A percentile compares a stretch with the other conserved stretches of the same genome.
Conservation (phyloP, 495 filamentous ascomycete species). For the Sordaria brevicollis region DNA sequence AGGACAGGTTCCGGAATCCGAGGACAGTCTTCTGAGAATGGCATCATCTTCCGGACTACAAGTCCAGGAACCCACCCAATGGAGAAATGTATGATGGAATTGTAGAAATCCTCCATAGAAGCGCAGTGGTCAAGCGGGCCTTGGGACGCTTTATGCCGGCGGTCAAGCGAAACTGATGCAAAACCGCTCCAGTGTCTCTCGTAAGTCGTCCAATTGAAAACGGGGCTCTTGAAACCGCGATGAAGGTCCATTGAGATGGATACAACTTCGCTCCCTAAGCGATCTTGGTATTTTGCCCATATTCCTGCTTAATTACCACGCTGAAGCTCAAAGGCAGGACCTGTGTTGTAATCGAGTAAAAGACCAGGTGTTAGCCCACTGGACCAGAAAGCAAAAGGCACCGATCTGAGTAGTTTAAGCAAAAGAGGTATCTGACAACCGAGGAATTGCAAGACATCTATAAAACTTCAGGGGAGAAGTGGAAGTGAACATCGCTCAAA, state of each 20-base stretch:
- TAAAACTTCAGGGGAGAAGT: not conserved
- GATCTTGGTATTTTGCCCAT: not conserved
- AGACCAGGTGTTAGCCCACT: too few relatives aligned
- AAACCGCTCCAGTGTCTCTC: not conserved
- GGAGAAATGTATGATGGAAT: too few relatives aligned
- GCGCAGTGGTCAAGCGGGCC: too few relatives aligned
- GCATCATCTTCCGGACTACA: not conserved
- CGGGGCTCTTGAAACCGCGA: not conserved
- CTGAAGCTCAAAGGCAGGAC: too few relatives aligned
- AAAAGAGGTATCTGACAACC: not conserved
- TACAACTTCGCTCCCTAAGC: not conserved
- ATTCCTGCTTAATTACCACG: not conserved
- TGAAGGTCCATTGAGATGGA: not conserved
- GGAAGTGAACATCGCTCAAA: not conserved
- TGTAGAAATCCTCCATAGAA: too few relatives aligned
- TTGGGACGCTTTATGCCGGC: too few relatives aligned
- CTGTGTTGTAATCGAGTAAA: too few relatives aligned
- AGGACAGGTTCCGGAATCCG: not conserved
- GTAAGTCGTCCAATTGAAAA: not conserved
- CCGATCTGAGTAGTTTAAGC: not conserved
- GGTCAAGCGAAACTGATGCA: not conserved
- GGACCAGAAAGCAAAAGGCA: too few relatives aligned
- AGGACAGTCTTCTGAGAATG: not conserved
- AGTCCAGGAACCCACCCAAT: too few relatives aligned
- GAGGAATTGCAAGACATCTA: not conserved